Evolutionary conservation across 257 asterid species (phyloP), one percentile per base, ranked within the genome.

Genomic region (Fraxinus americana): DNA sequence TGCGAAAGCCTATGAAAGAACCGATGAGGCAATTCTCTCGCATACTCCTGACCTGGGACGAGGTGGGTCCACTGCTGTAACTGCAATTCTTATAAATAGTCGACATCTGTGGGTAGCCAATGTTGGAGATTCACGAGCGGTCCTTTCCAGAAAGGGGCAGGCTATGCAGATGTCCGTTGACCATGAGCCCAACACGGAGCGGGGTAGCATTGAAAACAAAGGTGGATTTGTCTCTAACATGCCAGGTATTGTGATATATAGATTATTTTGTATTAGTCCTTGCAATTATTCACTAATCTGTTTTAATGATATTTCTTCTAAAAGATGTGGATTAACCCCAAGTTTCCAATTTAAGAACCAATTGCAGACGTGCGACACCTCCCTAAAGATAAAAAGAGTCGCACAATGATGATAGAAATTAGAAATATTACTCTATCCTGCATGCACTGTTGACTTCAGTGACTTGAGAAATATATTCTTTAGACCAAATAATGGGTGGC

Each of bases 181-280:
- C 81, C 98, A 94, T 11, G 98, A 94, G 81, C 98, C 98, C 59
- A 89, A 92, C 76, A 89, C 91, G 0, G 98, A 94, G 82, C 87
- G 98, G 4, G 90, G 87, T 23, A 89, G 92, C 83, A 94, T 94
- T 72, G 97, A 92, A 80, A 78, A 90, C 78, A 82, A 87, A 83
- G 98, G 98, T 25, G 98, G 98, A 69, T 94, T 94, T 72, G 98
- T 94, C 84, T 91, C 98, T 17, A 94, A 92, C 86, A 88, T 94
- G 94, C 98, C 98, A 86, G 98, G 98, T 94, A 82, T 59, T 21
- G n/a, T 7, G 11, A n/a, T 19, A 19, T 8, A 9, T 59, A 21
- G 25, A 59, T 59, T 12, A 21, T 21, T n/a, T 6, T 0, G 13
- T 59, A 59, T 17, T 21, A 19, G 30, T 21, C 67, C 29, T 59